Base-by-base conservation (phyloP, 306 rosid species). In the Casuarina cunninghamiana region DNA sequence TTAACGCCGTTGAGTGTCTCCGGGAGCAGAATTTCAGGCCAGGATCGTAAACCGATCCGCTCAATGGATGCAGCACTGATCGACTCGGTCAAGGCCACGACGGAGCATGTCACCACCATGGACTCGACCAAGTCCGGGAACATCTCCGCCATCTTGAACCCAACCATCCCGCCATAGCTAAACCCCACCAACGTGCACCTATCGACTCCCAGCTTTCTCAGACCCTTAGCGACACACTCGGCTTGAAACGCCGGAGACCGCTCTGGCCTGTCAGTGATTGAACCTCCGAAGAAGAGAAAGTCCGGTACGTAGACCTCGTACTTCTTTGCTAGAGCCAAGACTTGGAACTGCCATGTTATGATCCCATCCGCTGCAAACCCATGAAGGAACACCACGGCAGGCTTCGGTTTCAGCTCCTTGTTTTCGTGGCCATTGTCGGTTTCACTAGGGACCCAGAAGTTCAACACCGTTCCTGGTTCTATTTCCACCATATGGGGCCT, bases 101-200 rank as follows among this genome's bases (percentile, higher is more conserved):
- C 82, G 17, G 83, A 74, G 74, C 80, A 5, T 46, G 78, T 81
- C 19, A 74, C 80, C 50, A 87, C 88, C 83, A 87, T 55, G 2
- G 88, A 68, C 65, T 50, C 75, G 51, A 87, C 86, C 82, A 87
- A 44, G 10, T 79, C 65, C 0, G 87, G 90, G 53, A 42, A 79
- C 74, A 73, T 17, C 74, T 77, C 61, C 0, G 84, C 86, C 90
- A 87, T 41, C 60, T 74, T 81, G 50, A 84, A 84, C 71, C 86
- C 90, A 19, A 84, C 86, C 81, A 87, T 86, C 10, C 82, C 88
- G 15, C 90, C 86, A 48, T 83, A 86, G 83, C 89, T 83, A 5
- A 78, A 42, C 57, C 84, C 83, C 1, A 83, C 87, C 62, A 83
- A 51, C 16, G 79, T 78, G 62, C 81, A 86, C 79, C 37, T 72